Evolutionary conservation across 2,329 filamentous ascomycete genomes (phyloP).

Genomic region (Simplicillium aogashimaense): DNA sequence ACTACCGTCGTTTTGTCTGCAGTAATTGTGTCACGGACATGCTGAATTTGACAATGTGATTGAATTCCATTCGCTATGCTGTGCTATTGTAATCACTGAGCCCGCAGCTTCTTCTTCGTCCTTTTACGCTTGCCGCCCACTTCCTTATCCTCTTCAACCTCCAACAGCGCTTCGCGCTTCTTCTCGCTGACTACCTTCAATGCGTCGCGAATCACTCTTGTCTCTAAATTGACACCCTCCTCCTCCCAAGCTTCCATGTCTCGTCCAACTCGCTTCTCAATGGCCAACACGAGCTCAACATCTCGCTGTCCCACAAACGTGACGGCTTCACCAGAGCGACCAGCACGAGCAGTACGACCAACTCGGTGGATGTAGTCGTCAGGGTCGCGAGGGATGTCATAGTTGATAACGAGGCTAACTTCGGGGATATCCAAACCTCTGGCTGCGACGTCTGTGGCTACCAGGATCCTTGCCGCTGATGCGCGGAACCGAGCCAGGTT

Average conservation of each 20-base stretch:
- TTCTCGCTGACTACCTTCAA: constrained; percentile 90
- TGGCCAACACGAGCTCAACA: constrained; percentile 80
- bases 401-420: constrained; percentile 86
- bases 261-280: constrained; percentile 72
- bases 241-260: constrained; percentile 79
- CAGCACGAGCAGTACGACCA: constrained; percentile 88
- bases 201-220: constrained; percentile 71
- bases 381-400: constrained; percentile 89
- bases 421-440: constrained; percentile 92
- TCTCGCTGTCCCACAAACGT: constrained; percentile 91
- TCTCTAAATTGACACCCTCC: constrained; percentile 90
- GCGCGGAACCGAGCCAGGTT: constrained; percentile 91
- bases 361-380: constrained; percentile 97
- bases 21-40: no score
- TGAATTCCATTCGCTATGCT: not conserved
- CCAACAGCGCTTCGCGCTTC: constrained; percentile 82
- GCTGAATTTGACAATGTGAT: no score
- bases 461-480: constrained; percentile 75
- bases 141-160: constrained; percentile 87
- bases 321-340: constrained; percentile 69
- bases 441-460: constrained; percentile 91
- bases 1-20: no score
- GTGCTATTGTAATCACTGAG: constrained; percentile 11
- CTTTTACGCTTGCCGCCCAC: constrained; percentile 75
- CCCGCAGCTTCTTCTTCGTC: constrained; percentile 45